Evolutionary conservation across 2,329 filamentous ascomycete species (phyloP), one percentile per base, ranked within the genome.

Genomic region (Hyphodiscus sp.): DNA sequence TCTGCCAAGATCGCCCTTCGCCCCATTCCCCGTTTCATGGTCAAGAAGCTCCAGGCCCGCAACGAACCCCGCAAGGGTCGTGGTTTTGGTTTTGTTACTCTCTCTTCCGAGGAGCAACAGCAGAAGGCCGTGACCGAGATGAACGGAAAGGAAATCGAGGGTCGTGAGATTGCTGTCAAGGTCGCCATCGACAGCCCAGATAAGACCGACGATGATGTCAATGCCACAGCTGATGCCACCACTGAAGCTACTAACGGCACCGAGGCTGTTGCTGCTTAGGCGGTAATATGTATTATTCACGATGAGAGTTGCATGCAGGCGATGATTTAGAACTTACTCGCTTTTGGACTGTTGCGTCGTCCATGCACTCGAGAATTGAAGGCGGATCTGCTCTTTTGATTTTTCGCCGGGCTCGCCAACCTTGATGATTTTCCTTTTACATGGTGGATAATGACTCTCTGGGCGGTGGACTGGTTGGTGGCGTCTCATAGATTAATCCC

Each of bases 71-170:
- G 94, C 79, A 99, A 99, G 86, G 94, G 94, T 58, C 94, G 94
- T 79, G 94, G 94, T 63, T 99, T 99, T 72, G 94, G 94, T 63
- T 99, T 99, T 73, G 94, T 99, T 60, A 97, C 91, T 57, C 86
- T 99, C 58, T 87, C 87, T 60, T 95, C 90, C 18, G 92, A 99
- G 80, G 91, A 96, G 75, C 76, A 92, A 68, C 94, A 99, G 81
- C 85, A 95, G 77, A 96, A 96, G 87, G 94, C 94, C 62, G 95
- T 96, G 63, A 71, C 77, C 50, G 94, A 99, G 81, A 99, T 99
- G 94, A 96, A 99, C 76, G 94, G 91, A 76, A 97, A 96, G 85
- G 89, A 96, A 73, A 94, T 99, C 64, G 94, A 97, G 74, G 94
- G 92, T 61, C 92, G 94, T 69, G 92, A 97, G 79, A 99, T 99